Conservation (phyloP, 345 rosid species). For the Hypericum androsaemum region DNA sequence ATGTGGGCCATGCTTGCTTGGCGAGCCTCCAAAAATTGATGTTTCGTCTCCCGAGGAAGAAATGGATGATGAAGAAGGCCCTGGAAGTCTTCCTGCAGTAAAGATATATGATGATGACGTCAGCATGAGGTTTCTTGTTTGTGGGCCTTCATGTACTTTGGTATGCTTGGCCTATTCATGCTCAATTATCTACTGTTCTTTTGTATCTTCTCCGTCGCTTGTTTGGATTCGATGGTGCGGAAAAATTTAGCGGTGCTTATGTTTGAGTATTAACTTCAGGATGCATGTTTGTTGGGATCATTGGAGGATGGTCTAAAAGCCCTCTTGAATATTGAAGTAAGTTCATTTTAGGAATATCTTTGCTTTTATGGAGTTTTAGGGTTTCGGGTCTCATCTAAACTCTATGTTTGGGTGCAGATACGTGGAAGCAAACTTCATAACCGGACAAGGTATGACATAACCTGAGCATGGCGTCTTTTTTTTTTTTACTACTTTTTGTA, state of each 20-base stretch:
- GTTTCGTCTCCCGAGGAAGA: conserved; percentile 47
- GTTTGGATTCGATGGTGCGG: no score
- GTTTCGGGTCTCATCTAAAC: background rate
- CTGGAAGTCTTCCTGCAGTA: conserved; percentile 66
- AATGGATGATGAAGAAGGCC: conserved; percentile 61
- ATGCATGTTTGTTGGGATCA: conserved; percentile 49
- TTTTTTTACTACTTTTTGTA: no score
- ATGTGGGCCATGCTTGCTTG: conserved; percentile 68
- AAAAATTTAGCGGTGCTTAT: no score
- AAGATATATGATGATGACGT: conserved; percentile 95
- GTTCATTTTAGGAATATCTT: conserved; percentile 21
- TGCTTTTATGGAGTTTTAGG: conserved; percentile 3
- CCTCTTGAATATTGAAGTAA: conserved; percentile 86
- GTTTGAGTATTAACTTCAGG: conserved; percentile 35
- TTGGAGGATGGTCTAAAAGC: conserved; percentile 92
- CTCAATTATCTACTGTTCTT: no score
- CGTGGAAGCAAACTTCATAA: conserved; percentile 96
- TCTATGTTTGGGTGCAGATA: conserved; percentile 38
- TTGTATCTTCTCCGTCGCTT: no score
- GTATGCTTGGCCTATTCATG: conserved; percentile 32
- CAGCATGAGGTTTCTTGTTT: conserved; percentile 73
- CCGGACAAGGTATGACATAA: conserved; percentile 62
- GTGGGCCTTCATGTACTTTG: conserved; percentile 55
- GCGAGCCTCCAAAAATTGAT: conserved; percentile 85
- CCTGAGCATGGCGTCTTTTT: conserved; percentile 10